Evolutionary conservation across 2,329 filamentous ascomycete species (phyloP).

Genomic region (Leptographium galeiforme): DNA sequence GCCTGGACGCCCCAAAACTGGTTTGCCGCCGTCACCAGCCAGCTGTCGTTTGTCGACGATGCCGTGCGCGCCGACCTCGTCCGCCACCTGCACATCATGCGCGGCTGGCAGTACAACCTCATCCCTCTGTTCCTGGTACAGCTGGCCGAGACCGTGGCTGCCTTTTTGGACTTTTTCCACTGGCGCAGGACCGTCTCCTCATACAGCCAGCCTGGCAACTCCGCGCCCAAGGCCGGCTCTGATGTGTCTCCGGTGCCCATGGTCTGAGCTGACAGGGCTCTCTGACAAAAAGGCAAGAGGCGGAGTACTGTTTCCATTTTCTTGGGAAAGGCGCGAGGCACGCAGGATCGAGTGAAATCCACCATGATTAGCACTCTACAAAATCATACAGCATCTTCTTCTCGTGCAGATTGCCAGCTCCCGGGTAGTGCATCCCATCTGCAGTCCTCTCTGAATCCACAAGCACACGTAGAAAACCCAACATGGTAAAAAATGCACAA

Average conservation of each 20-base stretch:
- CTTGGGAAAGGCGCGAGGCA: too few species aligned
- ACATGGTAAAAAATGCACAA: too few species aligned
- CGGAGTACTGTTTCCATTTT: too few species aligned
- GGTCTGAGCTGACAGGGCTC: background rate
- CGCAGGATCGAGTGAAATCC: too few species aligned
- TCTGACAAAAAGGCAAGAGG: too few species aligned
- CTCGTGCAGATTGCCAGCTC: too few species aligned
- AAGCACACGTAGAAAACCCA: too few species aligned
- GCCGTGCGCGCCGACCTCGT: conserved; percentile 13
- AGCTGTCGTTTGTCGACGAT: conserved; percentile 16
- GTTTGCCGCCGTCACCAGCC: conserved; percentile 20
- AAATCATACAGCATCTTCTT: too few species aligned
- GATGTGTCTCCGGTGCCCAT: background rate
- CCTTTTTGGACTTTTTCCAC: conserved; percentile 5
- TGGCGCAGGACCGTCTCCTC: background rate
- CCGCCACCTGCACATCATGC: conserved; percentile 17
- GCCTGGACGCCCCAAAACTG: conserved; percentile 27
- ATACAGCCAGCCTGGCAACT: background rate
- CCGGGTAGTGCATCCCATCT: too few species aligned
- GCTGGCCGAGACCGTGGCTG: conserved; percentile 10
- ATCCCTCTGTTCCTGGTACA: conserved; percentile 16
- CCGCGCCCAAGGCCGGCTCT: background rate
- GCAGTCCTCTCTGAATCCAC: too few species aligned
- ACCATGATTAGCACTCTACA: too few species aligned
- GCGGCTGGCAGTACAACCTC: conserved; percentile 24